These are phyloP conservation scores for Nasturtium officinale DNA, from an alignment of 345 rosid genomes.

Conservation along the genomic window DNA sequence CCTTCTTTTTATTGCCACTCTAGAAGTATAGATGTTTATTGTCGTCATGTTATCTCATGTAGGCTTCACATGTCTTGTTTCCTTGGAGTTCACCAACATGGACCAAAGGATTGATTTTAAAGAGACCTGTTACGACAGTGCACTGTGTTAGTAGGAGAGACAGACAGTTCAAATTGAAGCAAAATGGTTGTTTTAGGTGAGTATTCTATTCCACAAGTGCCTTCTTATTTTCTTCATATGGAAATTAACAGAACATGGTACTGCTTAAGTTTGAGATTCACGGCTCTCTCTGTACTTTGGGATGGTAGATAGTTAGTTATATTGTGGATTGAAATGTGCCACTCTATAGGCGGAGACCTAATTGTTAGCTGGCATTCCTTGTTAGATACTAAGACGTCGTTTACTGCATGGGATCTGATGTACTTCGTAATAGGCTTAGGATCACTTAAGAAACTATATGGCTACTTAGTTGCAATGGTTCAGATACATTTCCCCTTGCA, in stretches of 20 bases:
- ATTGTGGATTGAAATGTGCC: conserved; percentile 3
- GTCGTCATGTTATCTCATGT: conserved; percentile 26
- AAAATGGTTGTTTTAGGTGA: conserved; percentile 55
- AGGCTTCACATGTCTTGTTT: conserved; percentile 72
- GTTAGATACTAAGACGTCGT: conserved; percentile 13
- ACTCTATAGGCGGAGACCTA: conserved; percentile 1
- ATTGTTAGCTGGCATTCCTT: conserved; percentile 8
- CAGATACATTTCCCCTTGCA: neutral
- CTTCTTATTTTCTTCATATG: neutral
- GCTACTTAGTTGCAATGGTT: conserved; percentile 4
- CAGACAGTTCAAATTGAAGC: conserved; percentile 48
- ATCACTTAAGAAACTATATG: neutral
- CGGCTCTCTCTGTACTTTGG: conserved; percentile 3
- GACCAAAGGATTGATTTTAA: conserved; percentile 59
- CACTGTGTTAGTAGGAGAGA: conserved; percentile 55
- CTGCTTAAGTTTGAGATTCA: neutral
- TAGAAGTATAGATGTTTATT: conserved; percentile 1
- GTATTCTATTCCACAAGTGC: conserved; percentile 16
- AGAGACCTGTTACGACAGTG: conserved; percentile 48
- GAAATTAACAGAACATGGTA: neutral
- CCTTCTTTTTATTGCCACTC: neutral
- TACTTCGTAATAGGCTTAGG: conserved; percentile 7
- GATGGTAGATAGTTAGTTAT: neutral
- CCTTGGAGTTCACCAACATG: conserved; percentile 60
- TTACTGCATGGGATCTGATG: conserved; percentile 1